A percentile compares a stretch with the other conserved stretches of the same genome.
phyloP scores from a whole-genome alignment of 1,139 yeast species.

The Suhomyces bokatorum region DNA sequence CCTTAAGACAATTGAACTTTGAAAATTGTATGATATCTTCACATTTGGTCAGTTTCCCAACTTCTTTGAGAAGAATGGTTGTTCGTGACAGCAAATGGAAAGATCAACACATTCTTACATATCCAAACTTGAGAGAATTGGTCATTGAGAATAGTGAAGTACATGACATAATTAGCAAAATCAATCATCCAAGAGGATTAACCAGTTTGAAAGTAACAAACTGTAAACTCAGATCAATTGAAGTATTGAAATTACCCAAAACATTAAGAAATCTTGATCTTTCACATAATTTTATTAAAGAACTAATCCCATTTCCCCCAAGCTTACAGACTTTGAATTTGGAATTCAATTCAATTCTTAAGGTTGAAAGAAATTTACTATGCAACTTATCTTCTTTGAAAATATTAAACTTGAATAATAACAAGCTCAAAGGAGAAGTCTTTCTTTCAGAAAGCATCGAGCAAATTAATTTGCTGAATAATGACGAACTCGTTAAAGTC shows the following conservation, averaged over 20 bases:
- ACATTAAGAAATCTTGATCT: slow-evolving; percentile 9
- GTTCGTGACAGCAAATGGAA: slow-evolving; percentile 16
- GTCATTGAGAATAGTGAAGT: slow-evolving; percentile 12
- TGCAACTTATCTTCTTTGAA: not conserved
- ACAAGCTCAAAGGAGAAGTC: slow-evolving; percentile 6
- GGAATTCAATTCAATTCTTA: slow-evolving; percentile 4
- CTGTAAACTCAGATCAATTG: slow-evolving; percentile 10
- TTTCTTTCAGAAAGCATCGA: not conserved
- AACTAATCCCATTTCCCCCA: not conserved
- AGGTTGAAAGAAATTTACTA: not conserved
- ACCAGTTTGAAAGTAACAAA: slow-evolving; percentile 9
- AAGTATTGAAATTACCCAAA: slow-evolving; percentile 6
- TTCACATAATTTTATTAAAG: slow-evolving; percentile 7
- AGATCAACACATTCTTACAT: slow-evolving; percentile 12
- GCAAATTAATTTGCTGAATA: not conserved
- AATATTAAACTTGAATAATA: slow-evolving; percentile 7
- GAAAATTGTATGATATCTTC: slow-evolving; percentile 17
- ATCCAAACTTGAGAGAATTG: slow-evolving; percentile 12
- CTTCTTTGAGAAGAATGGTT: slow-evolving; percentile 10
- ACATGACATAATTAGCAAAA: slow-evolving; percentile 9
- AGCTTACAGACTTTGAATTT: slow-evolving; percentile 6
- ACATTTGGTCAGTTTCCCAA: slow-evolving; percentile 14
- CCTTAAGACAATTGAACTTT: slow-evolving; percentile 10
- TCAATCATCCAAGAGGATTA: slow-evolving; percentile 10
- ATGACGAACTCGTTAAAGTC: not conserved